A percentile compares a stretch with the other conserved stretches of the same genome.
Evolutionary conservation across 345 rosid species (phyloP).

Genomic region (Sapria himalayana): DNA sequence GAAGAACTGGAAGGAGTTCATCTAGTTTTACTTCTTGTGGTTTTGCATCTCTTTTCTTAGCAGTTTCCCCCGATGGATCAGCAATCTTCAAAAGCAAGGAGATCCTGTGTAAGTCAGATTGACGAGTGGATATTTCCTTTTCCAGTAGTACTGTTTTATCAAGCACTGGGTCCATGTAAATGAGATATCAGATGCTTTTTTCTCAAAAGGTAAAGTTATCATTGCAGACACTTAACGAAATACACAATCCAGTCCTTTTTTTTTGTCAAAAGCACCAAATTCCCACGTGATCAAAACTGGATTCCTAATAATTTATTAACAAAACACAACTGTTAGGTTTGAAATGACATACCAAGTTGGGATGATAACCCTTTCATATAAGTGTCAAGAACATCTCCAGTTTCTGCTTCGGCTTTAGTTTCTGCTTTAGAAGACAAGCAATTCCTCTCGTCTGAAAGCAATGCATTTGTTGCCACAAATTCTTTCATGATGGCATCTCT

Average conservation of each 20-base stretch:
- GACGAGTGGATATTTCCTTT: conserved; percentile 45
- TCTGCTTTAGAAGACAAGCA: conserved; percentile 34
- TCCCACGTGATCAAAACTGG: too few species aligned
- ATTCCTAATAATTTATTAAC: too few species aligned
- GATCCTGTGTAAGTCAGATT: conserved; percentile 53
- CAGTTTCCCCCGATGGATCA: conserved; percentile 74
- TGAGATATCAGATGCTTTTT: too few species aligned
- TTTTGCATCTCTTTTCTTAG: conserved; percentile 35
- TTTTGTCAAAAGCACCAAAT: too few species aligned
- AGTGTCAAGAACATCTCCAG: conserved; percentile 77
- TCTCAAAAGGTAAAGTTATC: too few species aligned
- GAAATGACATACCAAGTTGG: conserved; percentile 38
- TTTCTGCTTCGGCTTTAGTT: conserved; percentile 21
- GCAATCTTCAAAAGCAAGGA: conserved; percentile 66
- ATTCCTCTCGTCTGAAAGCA: conserved; percentile 39
- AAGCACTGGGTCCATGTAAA: conserved; percentile 61
- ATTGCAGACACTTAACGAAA: too few species aligned
- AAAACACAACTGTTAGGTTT: too few species aligned
- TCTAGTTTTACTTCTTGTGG: conserved; percentile 17
- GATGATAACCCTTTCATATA: conserved; percentile 82
- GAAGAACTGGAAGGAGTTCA: too few species aligned
- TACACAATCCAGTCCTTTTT: too few species aligned
- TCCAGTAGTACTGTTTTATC: conserved; percentile 38
- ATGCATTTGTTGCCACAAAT: conserved; percentile 35
- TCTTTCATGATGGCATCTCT: conserved; percentile 45